Base-by-base conservation (phyloP, 1,284 basidiomycete species). In the Trichosporon sp. region DNA sequence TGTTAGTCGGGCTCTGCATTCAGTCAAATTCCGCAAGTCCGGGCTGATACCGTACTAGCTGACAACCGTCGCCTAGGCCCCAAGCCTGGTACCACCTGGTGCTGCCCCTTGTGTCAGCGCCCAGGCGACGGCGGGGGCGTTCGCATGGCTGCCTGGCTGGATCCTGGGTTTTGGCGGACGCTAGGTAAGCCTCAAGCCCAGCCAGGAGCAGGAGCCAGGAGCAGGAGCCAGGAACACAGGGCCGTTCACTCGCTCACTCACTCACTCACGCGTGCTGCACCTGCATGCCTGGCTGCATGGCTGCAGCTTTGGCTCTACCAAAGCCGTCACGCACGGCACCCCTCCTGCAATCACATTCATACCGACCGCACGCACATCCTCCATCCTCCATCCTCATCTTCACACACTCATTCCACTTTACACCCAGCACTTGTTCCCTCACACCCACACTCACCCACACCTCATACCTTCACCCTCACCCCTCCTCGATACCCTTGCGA, bases 311-410 rank as follows among this genome's bases (percentile, higher is more conserved):
- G 51, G 51, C 51, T 54, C 51, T 4, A 26, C 16, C 5, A 19
- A 26, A n/a, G n/a, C 14, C 51, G 51, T 54, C 51, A 54, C 51
- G 51, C 51, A 54, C 64, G 38, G 19, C 38, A 35, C 43, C 16
- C 64, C 43, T 40, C 48, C 66, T 48, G 26, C 65, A 40, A 64
- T 64, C 35, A 64, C 32, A 38, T 37, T 38, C 63, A 64, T n/a
- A 64, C 14, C 37, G 16, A n/a, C 35, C 14, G 19, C 51, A 46
- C 26, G 35, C 32, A 31, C 37, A 38, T 10, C 32, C 35, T 37
- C 35, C 35, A 37, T 37, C 65, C 38, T 38, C 65, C 43, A 32
- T 46, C 65, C 12, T 19, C 19, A 3, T 26, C 38, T 31, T 26
- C 21, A 21, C 40, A 21, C 65, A 66, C 66, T 56, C 51, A 21